Percentiles rank a stretch among this genome's conserved stretches.
phyloP scores from a whole-genome alignment of 352 stramenopile genomes.

The Phytophthora tentaculata region DNA sequence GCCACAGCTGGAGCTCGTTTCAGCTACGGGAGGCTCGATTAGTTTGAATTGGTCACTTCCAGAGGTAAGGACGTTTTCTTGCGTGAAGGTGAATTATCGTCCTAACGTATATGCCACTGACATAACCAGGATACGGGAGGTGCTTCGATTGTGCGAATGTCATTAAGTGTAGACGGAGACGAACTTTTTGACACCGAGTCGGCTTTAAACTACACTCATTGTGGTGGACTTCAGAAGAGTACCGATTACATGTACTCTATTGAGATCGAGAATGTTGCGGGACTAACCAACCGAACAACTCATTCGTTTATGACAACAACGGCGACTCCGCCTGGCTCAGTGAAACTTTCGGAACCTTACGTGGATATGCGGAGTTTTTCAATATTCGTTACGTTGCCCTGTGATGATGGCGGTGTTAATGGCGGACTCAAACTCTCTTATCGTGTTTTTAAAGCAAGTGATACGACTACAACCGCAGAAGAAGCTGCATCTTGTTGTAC shows the following conservation, averaged over 20 bases:
- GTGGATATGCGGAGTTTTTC: conserved; percentile 14
- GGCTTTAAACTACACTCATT: conserved; percentile 44
- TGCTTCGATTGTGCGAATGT: conserved; percentile 40
- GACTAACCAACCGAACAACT: conserved; percentile 29
- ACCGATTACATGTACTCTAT: conserved; percentile 49
- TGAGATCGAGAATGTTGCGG: conserved; percentile 52
- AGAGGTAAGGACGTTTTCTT: conserved; percentile 29
- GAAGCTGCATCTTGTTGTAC: conserved; percentile 11
- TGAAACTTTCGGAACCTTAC: conserved; percentile 19
- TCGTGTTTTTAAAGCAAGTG: conserved; percentile 10
- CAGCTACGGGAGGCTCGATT: conserved; percentile 42
- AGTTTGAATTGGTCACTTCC: conserved; percentile 40
- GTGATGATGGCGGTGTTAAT: conserved; percentile 40
- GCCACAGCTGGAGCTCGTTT: conserved; percentile 30
- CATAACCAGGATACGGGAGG: conserved; percentile 53
- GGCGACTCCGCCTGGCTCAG: conserved; percentile 11
- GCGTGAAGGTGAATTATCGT: not conserved
- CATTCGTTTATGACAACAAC: conserved; percentile 35
- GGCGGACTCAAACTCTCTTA: conserved; percentile 2
- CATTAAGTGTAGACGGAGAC: conserved; percentile 38
- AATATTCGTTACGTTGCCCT: conserved; percentile 32
- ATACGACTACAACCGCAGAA: conserved; percentile 31
- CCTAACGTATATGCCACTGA: no score
- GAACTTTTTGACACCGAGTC: conserved; percentile 31
- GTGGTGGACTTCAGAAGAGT: conserved; percentile 22